Conservation (phyloP, 2,329 filamentous ascomycete species). For the Clonostachys sp. region DNA sequence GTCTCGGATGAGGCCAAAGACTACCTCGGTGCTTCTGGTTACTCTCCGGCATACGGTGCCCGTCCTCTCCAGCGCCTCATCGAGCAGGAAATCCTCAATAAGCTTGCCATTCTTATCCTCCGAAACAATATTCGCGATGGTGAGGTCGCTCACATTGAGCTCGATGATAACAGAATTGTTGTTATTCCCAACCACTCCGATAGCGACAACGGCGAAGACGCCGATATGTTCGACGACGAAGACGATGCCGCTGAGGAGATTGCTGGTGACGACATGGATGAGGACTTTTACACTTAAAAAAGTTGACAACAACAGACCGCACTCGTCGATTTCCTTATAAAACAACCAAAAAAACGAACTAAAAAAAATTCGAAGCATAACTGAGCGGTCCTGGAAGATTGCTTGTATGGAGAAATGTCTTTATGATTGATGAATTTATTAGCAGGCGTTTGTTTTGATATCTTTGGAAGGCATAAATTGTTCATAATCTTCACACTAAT, state of each 20-base stretch:
- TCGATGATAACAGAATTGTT: conserved; percentile 73
- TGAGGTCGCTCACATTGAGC: conserved; percentile 73
- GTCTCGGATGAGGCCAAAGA: conserved; percentile 84
- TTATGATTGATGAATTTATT: no score
- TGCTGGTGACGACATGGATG: conserved; percentile 54
- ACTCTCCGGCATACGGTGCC: conserved; percentile 93
- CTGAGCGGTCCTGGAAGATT: no score
- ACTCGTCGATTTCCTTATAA: no score
- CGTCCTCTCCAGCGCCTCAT: conserved; percentile 85
- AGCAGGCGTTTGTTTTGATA: no score
- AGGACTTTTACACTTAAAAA: conserved; percentile 42
- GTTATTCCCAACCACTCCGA: conserved; percentile 79
- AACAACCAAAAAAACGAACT: no score
- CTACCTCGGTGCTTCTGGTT: conserved; percentile 86
- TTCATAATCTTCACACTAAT: no score
- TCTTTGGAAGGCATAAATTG: no score
- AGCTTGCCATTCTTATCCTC: conserved; percentile 85
- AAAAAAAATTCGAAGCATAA: no score
- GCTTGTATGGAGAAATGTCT: no score
- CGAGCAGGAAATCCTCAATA: conserved; percentile 95
- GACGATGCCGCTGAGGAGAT: conserved; percentile 71
- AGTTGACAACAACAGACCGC: no score
- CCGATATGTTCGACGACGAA: conserved; percentile 57
- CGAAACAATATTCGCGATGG: conserved; percentile 81
- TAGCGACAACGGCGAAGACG: conserved; percentile 68